phyloP scores from a whole-genome alignment of 1,284 basidiomycete genomes.

The Fomitopsis palustris region DNA sequence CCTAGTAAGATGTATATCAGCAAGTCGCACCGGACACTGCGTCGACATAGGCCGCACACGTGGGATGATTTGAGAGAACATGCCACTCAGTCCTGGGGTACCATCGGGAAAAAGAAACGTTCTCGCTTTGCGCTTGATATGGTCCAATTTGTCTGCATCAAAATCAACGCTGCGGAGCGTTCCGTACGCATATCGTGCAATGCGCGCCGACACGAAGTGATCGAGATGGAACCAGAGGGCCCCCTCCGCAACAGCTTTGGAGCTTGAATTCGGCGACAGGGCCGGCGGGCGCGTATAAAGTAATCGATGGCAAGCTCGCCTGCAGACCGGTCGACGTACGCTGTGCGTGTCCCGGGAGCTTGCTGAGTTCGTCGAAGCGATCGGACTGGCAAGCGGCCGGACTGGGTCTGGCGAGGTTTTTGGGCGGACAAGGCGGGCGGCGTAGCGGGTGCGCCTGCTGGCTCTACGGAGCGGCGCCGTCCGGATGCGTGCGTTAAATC shows the following conservation, averaged over 20 bases:
- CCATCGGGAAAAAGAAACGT: constrained; percentile 27
- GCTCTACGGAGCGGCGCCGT: no score
- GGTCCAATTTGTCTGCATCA: constrained; percentile 27
- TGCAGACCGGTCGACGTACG: no score
- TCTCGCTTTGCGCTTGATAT: constrained; percentile 23
- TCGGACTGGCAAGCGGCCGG: no score
- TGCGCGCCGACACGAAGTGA: constrained; percentile 31
- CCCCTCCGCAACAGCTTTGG: constrained; percentile 33
- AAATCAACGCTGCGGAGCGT: constrained; percentile 25
- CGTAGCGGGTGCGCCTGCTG: no score
- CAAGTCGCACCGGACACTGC: neutral
- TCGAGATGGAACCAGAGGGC: constrained; percentile 34
- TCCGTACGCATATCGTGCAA: constrained; percentile 34
- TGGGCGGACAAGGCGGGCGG: no score
- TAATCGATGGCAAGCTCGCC: no score
- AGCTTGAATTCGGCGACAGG: constrained; percentile 15
- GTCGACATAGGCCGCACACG: constrained; percentile 23
- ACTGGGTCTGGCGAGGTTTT: no score
- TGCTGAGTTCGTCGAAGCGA: no score
- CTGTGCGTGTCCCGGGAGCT: no score
- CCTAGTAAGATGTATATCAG: constrained; percentile 22
- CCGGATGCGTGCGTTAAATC: no score
- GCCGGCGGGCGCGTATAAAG: no score
- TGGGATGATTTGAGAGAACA: constrained; percentile 30
- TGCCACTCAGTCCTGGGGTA: constrained; percentile 24